Conservation (phyloP, 225 moss, liverwort and hornwort genomes). For the Straminergon stramineum region DNA sequence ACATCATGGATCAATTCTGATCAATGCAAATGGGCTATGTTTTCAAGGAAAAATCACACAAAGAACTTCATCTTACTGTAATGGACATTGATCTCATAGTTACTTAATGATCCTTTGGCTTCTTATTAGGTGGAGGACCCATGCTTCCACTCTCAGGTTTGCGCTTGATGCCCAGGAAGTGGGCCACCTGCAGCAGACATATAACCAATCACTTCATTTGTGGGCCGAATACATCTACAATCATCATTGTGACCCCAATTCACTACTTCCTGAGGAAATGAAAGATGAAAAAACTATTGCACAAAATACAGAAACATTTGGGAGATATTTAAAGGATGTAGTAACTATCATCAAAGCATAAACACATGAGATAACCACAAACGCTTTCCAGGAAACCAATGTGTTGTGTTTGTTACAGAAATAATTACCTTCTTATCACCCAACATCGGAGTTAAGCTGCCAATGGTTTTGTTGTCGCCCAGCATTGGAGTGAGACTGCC, state of each 20-base stretch:
- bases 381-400: background rate
- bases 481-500: constrained; percentile 99
- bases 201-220: background rate
- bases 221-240: background rate
- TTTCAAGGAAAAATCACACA: constrained; percentile 4
- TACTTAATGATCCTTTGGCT: constrained; percentile 64
- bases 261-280: background rate
- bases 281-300: background rate
- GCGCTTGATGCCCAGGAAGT: constrained; percentile 94
- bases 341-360: background rate
- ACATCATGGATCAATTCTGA: constrained; percentile 2
- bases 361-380: background rate
- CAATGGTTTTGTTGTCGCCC: constrained; percentile 81
- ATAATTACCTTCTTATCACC: constrained; percentile 86
- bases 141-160: constrained; percentile 80
- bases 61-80: background rate
- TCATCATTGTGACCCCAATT: background rate
- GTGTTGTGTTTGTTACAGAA: background rate
- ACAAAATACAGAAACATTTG: background rate
- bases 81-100: background rate
- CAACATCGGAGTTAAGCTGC: constrained; percentile 97
- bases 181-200: constrained; percentile 64
- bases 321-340: background rate
- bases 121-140: constrained; percentile 91
- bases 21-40: background rate